These are phyloP conservation scores for Hypoxylon lenormandii DNA, from an alignment of 495 filamentous ascomycete genomes.

Conservation along the genomic window DNA sequence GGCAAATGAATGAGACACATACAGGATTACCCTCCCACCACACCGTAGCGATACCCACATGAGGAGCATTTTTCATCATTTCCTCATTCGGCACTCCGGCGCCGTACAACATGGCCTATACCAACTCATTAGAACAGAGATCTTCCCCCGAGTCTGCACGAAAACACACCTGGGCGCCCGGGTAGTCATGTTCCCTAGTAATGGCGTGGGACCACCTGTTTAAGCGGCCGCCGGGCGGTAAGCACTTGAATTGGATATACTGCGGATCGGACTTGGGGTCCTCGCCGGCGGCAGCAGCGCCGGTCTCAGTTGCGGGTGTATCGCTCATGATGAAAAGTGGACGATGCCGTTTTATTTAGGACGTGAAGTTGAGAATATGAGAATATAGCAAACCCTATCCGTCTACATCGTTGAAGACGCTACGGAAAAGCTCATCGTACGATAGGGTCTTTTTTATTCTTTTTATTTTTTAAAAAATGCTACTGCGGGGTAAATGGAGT, in stretches of 20 bases:
- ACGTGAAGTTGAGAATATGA: neutral
- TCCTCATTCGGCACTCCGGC: constrained; percentile 86
- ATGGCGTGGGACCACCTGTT: constrained; percentile 64
- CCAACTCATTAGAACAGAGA: constrained; percentile 13
- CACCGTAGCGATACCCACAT: constrained; percentile 88
- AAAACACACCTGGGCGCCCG: constrained; percentile 81
- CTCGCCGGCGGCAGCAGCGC: constrained; percentile 15
- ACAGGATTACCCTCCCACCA: constrained; percentile 98
- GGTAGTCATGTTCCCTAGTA: constrained; percentile 83
- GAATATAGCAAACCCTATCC: neutral
- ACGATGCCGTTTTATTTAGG: neutral
- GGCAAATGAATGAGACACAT: constrained; percentile 47
- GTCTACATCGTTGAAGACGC: neutral
- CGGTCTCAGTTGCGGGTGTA: constrained; percentile 21
- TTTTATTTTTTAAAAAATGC: constrained; percentile 1
- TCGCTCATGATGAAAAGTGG: constrained; percentile 33
- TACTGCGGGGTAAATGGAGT: constrained; percentile 37
- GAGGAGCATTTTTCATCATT: constrained; percentile 88
- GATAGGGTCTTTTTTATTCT: too few species aligned
- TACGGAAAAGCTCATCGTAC: neutral
- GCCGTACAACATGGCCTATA: constrained; percentile 92
- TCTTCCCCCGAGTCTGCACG: neutral
- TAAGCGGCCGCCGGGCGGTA: constrained; percentile 57
- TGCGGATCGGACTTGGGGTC: constrained; percentile 57
- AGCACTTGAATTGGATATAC: constrained; percentile 59